phyloP scores from a whole-genome alignment of 164 flowering plant genomes.

The Chimonanthus salicifolius region DNA sequence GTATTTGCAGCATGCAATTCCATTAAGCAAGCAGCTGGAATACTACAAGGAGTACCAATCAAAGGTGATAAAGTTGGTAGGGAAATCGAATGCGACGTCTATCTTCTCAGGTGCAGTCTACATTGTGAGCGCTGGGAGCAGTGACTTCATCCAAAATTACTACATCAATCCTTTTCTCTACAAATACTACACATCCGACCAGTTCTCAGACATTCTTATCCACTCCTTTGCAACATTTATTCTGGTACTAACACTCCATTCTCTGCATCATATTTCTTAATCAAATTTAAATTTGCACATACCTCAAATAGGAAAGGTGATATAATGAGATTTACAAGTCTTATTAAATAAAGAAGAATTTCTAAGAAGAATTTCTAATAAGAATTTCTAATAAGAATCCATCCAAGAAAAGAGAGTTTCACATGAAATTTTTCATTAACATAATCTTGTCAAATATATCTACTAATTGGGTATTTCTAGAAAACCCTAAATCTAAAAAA shows the following conservation, averaged over 20 bases:
- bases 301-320: not conserved
- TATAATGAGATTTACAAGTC: not conserved
- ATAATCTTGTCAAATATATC: too few relatives aligned
- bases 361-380: not conserved
- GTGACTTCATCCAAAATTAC: slow-evolving; percentile 62
- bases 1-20: slow-evolving; percentile 43
- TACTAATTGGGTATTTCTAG: too few relatives aligned
- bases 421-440: not conserved
- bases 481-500: too few relatives aligned
- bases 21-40: slow-evolving; percentile 56
- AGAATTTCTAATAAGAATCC: not conserved
- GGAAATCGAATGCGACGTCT: slow-evolving; percentile 39
- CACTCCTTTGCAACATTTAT: slow-evolving; percentile 47
- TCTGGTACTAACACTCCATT: slow-evolving; percentile 35
- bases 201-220: slow-evolving; percentile 60
- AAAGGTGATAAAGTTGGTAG: slow-evolving; percentile 45
- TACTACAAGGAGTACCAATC: slow-evolving; percentile 68
- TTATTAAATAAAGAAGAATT: not conserved
- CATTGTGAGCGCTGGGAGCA: slow-evolving; percentile 76
- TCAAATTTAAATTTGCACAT: not conserved
- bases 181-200: slow-evolving; percentile 40
- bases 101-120: slow-evolving; percentile 61
- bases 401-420: not conserved
- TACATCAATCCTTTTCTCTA: slow-evolving; percentile 46
- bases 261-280: not conserved